Evolutionary conservation across 257 asterid species (phyloP).

Genomic region (Oldenlandia corymbosa): DNA sequence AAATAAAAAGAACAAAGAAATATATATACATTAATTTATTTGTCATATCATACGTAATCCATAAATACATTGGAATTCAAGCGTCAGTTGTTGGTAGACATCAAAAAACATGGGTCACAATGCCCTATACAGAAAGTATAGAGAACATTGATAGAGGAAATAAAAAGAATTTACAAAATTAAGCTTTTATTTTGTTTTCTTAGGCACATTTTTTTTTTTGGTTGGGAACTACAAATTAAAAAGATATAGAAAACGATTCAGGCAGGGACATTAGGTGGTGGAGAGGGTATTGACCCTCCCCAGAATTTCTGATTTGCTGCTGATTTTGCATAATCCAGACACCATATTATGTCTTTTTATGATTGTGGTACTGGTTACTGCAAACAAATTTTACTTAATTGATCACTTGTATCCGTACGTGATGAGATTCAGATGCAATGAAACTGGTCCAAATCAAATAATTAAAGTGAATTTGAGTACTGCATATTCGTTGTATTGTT

Average conservation of each 20-base stretch:
- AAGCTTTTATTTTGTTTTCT: conserved; percentile 21
- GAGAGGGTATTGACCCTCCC: conserved; percentile 22
- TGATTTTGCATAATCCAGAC: neutral
- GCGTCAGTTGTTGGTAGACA: conserved; percentile 32
- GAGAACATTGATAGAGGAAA: neutral
- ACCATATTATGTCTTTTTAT: neutral
- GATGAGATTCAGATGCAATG: neutral
- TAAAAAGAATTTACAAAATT: conserved; percentile 18
- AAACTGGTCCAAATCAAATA: neutral
- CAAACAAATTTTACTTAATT: too few species aligned
- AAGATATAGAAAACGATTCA: too few species aligned
- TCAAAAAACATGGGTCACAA: conserved; percentile 49
- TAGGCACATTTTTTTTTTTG: conserved; percentile 4
- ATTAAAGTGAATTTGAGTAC: too few species aligned
- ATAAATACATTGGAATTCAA: too few species aligned
- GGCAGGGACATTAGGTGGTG: conserved; percentile 16
- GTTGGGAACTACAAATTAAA: conserved; percentile 35
- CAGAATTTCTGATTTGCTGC: conserved; percentile 15
- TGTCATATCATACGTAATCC: too few species aligned
- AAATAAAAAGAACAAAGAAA: too few species aligned
- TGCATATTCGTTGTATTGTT: too few species aligned
- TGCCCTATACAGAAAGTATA: conserved; percentile 28
- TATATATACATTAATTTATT: too few species aligned
- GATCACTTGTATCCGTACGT: too few species aligned
- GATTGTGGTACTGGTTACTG: neutral